Evolutionary conservation across 768 basidiomycete species (phyloP), one percentile per base, ranked within the genome.

Genomic region (Xerocomellus dryophilus): DNA sequence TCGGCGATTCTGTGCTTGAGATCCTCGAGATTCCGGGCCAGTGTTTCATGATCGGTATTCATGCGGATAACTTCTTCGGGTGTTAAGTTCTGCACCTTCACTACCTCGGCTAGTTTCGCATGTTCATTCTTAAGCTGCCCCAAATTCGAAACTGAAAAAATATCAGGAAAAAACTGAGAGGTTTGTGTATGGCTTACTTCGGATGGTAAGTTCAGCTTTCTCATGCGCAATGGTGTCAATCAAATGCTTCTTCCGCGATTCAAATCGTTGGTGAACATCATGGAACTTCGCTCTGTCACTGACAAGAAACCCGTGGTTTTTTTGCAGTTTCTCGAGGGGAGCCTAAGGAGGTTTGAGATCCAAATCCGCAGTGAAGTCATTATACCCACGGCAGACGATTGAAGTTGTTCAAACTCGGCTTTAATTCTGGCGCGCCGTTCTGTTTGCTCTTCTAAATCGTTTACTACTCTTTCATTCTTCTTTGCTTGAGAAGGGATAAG

Each of bases 31-130:
- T 81, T 88, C 47, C 84, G 81, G 5, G 81, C 75, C 34, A 96
- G 77, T 25, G 78, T 82, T 61, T 94, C 90, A 53, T 93, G 88
- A 59, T 98, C 94, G 5, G 84, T 84, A 62, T 88, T 94, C 91
- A 99, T 95, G 35, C 85, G 85, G 50, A 82, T 73, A 39, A 97
- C 93, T 71, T 99, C 95, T 69, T 95, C 92, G 0, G 90, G 88
- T 2, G 90, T 83, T 41, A 99, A 79, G 64, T 97, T 95, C 69
- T 99, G 97, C 31, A 76, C 82, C 63, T 85, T 86, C 27, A 98
- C 90, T 3, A 86, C 79, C 1, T 79, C 77, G 9, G 75, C 72
- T 23, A 94, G 76, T 50, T 78, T 80, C 23, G 76, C 76, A 58
- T 88, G 81, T 61, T 94, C 90, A 25, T 71, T 68, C 57, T 81